Base-by-base conservation (phyloP, 345 rosid genomes). In the Hevea brasiliensis region DNA sequence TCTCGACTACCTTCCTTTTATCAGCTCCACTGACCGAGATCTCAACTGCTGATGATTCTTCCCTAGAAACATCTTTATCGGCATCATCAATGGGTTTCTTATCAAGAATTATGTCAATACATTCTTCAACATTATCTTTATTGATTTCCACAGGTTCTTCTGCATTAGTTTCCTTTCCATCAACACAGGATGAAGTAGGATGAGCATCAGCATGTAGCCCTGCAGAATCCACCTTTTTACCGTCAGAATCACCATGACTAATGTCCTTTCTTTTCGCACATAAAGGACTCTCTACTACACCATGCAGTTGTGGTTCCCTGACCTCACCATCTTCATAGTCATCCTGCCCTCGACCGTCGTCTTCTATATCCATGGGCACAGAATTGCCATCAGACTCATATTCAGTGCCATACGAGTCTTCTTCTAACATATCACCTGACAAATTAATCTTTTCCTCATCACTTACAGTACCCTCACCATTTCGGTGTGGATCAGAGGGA, bases 291-390 rank as follows among this genome's bases (percentile, higher is more conserved):
- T 64, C 87, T 42, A 68, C 50, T n/a, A 59, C 71, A 66, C 64
- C 48, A 17, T 66, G 67, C 54, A 55, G 65, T 35, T 75, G 73
- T 68, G 79, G 78, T 69, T 87, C 90, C 72, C 83, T 83, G 74
- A 89, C 88, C 81, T 88, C 90, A 51, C 87, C 89, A 76, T 91
- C 91, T 68, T 88, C 97, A 64, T 76, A 78, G 20, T 76, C 87
- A 72, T 88, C 81, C 53, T 84, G 88, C 69, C 69, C 77, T 40
- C 63, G 77, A 51, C 66, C 68, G 74, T 76, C 74, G 71, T 76
- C 84, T 35, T 84, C 86, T 44, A 77, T 79, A 77, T 81, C 81
- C 77, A 76, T 80, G 23, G 71, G 66, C 65, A 72, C 74, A 66
- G 83, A 83, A 62, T 80, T 81, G 55, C 78, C 85, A 70, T 81